Base-by-base conservation (phyloP, 2,329 filamentous ascomycete species). In the Neofusicoccum parvum region DNA sequence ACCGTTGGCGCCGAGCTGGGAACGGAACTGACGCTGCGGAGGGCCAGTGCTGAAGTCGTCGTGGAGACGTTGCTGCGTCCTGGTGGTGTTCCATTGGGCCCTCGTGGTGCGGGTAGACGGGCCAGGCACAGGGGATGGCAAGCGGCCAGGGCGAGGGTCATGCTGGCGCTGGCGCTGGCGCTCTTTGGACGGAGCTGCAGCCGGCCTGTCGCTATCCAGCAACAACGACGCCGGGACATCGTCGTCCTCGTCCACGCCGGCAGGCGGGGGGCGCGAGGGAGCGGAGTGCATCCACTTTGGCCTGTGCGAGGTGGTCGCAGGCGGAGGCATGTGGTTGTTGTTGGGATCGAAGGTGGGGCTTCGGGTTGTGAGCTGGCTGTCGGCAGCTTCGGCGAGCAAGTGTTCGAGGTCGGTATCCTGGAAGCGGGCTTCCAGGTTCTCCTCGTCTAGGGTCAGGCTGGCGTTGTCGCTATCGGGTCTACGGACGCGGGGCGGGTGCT, bases 141-240 rank as follows among this genome's bases (percentile, higher is more conserved):
- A 71, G n/a, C 73, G 32, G 72, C 71, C 63, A n/a, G 60, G 62
- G 17, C 69, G 56, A 46, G 17, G 50, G 14, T 48, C 17, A 17
- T 23, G 34, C 63, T 66, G 59, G 39, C 67, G 67, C 36, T 49
- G 65, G 4, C 34, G 70, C 36, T 49, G 65, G 4, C 34, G 70
- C 43, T 72, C 72, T 45, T 68, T 69, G 39, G 66, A 67, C 9
- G 67, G 69, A 41, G 50, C 46, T 12, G 45, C 41, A 20, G 78
- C 66, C 73, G 78, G 68, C 75, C 74, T 70, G 50, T 78, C 79
- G 41, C 79, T 83, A 75, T 89, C 87, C 45, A 89, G 79, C 36
- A 90, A 77, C 43, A 90, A 77, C 9, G 88, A 90, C 64, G 83
- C 83, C 2, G 88, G 88, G 2, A 90, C 87, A 70, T 89, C 87